Evolutionary conservation across 306 rosid species (phyloP).

Genomic region (Malus fusca): DNA sequence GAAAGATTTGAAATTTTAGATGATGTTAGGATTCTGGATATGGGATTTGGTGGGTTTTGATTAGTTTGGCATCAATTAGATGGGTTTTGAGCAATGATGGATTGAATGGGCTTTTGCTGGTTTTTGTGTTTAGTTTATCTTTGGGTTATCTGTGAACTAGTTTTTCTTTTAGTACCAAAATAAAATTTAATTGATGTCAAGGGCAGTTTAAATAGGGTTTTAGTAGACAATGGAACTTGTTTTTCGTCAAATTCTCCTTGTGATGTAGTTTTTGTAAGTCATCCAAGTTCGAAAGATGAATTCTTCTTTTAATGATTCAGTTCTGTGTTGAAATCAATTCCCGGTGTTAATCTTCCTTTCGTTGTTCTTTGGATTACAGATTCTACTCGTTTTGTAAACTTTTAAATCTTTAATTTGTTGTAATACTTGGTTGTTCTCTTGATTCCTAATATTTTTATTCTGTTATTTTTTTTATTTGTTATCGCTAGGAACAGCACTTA

Average conservation of each 20-base stretch:
- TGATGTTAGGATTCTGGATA: background rate
- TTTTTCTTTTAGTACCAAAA: background rate
- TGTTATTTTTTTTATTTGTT: background rate
- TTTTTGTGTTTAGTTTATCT: background rate
- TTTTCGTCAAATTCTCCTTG: background rate
- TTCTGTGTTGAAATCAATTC: background rate
- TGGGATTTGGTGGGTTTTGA: background rate
- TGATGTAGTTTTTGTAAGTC: background rate
- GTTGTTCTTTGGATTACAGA: background rate
- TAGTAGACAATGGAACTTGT: background rate
- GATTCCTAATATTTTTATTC: background rate
- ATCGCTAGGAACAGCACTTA: background rate
- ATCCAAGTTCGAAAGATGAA: background rate
- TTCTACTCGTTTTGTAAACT: background rate
- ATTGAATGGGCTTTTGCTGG: background rate
- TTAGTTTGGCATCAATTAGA: background rate
- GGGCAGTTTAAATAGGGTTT: background rate
- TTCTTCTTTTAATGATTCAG: background rate
- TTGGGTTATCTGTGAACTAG: background rate
- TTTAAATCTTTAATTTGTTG: background rate
- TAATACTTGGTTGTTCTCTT: background rate
- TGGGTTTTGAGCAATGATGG: background rate
- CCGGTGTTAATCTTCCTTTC: background rate
- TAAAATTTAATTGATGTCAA: background rate
- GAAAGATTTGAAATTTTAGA: background rate